A percentile compares a stretch with the other conserved stretches of the same genome.
These are phyloP conservation scores for Butyriboletus pseudospeciosus DNA, from an alignment of 1,284 basidiomycete species.

Conservation along the genomic window DNA sequence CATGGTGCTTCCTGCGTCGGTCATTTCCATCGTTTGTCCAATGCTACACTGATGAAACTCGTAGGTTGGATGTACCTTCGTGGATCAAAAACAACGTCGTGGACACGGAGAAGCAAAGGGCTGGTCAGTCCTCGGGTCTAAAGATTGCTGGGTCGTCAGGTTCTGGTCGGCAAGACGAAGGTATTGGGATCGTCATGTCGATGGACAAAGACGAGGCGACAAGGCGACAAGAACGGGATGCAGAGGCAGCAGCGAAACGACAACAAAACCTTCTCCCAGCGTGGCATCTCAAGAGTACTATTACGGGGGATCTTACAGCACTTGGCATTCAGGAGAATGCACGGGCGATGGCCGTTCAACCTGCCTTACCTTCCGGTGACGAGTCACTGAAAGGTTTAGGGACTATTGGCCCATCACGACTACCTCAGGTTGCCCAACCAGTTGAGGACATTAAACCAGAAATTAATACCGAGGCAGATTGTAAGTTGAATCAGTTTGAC, in stretches of 20 bases:
- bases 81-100: constrained; percentile 71
- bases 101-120: constrained; percentile 56
- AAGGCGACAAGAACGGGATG: constrained; percentile 60
- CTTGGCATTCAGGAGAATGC: constrained; percentile 71
- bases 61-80: constrained; percentile 76
- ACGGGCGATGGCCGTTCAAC: constrained; percentile 38
- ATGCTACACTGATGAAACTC: constrained; percentile 1
- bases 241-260: constrained; percentile 70
- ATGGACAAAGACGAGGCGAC: constrained; percentile 78
- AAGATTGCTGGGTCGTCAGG: constrained; percentile 69
- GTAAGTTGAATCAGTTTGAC: constrained; percentile 38
- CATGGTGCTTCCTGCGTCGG: constrained; percentile 77
- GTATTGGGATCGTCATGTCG: constrained; percentile 75
- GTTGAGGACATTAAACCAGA: constrained; percentile 52
- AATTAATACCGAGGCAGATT: constrained; percentile 56
- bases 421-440: constrained; percentile 27
- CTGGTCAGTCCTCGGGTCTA: constrained; percentile 48
- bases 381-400: constrained; percentile 65
- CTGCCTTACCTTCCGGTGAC: constrained; percentile 51
- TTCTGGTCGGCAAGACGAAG: constrained; percentile 59
- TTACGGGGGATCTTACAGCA: constrained; percentile 86
- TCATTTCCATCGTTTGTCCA: constrained; percentile 11
- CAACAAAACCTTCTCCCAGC: constrained; percentile 88
- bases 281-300: constrained; percentile 94
- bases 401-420: constrained; percentile 41